phyloP scores from a whole-genome alignment of 371 early-diverging fungal species.

The Mucor irregularis region DNA sequence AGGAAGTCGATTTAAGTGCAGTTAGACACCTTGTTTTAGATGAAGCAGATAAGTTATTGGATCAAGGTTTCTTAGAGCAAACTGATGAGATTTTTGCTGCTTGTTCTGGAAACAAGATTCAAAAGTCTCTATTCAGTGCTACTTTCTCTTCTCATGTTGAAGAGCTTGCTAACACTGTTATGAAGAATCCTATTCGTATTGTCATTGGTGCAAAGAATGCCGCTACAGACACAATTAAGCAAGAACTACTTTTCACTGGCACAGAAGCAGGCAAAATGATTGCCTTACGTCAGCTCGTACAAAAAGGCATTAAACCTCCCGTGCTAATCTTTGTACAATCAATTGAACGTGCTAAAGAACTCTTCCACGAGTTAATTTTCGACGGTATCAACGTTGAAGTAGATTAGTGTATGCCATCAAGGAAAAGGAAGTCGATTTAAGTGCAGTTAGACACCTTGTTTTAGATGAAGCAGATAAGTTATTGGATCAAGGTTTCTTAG shows the following conservation, averaged over 20 bases:
- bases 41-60: conserved; percentile 93
- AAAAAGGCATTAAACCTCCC: conserved; percentile 83
- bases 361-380: conserved; percentile 92
- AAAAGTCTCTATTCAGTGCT: conserved; percentile 92
- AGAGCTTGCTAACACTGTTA: conserved; percentile 83
- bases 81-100: conserved; percentile 88
- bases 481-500: conserved; percentile 89
- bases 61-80: conserved; percentile 89
- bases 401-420: conserved; percentile 82
- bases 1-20: conserved; percentile 73
- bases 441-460: conserved; percentile 67
- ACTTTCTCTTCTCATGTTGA: conserved; percentile 94
- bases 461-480: conserved; percentile 95
- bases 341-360: conserved; percentile 92
- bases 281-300: conserved; percentile 85
- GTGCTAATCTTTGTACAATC: conserved; percentile 94
- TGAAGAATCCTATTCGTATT: conserved; percentile 87
- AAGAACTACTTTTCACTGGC: conserved; percentile 60
- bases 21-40: conserved; percentile 83
- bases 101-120: conserved; percentile 72
- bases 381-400: conserved; percentile 96
- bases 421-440: conserved; percentile 71
- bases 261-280: conserved; percentile 92
- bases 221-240: not conserved
- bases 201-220: conserved; percentile 85